phyloP scores from a whole-genome alignment of 2,329 filamentous ascomycete genomes.

The Pezicula carpinea region DNA sequence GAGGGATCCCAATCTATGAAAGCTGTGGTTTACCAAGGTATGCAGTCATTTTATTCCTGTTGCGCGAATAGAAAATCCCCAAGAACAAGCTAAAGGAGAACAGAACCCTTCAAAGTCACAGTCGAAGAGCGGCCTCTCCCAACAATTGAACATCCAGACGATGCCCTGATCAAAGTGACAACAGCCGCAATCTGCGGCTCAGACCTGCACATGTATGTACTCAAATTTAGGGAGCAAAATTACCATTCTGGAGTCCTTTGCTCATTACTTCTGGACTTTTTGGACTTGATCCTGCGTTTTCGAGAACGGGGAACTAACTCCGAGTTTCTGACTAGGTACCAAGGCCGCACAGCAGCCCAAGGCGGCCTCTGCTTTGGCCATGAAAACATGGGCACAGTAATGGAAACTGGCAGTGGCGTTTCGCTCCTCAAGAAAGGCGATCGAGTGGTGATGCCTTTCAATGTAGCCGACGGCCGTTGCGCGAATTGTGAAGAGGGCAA shows the following conservation, averaged over 20 bases:
- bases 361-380: conserved; percentile 58
- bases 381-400: conserved; percentile 56
- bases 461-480: conserved; percentile 59
- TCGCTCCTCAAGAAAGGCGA: conserved; percentile 59
- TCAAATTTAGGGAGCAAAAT: no score
- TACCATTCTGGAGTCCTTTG: not conserved
- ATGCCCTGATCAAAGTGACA: conserved; percentile 61
- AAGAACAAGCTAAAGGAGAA: conserved; percentile 2
- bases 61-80: conserved; percentile 1
- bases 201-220: conserved; percentile 48
- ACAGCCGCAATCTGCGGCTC: conserved; percentile 32
- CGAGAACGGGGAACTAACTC: not conserved
- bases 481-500: conserved; percentile 60
- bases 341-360: conserved; percentile 59
- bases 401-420: conserved; percentile 52
- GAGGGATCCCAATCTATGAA: conserved; percentile 15
- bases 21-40: conserved; percentile 20
- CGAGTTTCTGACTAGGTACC: no score
- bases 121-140: conserved; percentile 56
- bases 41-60: not conserved
- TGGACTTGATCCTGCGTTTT: not conserved
- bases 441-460: conserved; percentile 61
- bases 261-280: not conserved
- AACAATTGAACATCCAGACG: conserved; percentile 58
- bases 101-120: conserved; percentile 39